These are phyloP conservation scores for Populus deltoides DNA, from an alignment of 345 rosid species.

Conservation along the genomic window DNA sequence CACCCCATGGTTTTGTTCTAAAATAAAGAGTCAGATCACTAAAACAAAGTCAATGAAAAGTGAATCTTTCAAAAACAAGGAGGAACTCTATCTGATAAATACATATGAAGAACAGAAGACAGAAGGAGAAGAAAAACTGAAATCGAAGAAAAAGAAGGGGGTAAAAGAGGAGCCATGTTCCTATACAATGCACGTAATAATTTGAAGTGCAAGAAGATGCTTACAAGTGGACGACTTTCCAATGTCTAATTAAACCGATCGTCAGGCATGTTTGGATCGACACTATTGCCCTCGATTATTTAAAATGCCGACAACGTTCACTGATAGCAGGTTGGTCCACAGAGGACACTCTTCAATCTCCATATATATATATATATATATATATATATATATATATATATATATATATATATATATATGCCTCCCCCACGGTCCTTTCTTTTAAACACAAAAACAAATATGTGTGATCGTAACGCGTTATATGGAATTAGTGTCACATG, in stretches of 20 bases:
- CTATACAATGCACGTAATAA: too few relatives aligned
- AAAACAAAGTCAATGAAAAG: neutral
- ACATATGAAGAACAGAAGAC: neutral
- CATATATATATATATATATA: neutral
- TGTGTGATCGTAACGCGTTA: neutral
- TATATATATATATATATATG: too few relatives aligned
- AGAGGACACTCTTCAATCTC: slow-evolving; percentile 15
- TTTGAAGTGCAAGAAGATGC: too few relatives aligned
- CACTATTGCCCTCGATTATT: neutral
- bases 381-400: neutral
- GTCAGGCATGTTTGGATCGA: neutral
- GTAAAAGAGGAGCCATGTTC: neutral
- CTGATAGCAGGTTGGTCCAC: slow-evolving; percentile 27
- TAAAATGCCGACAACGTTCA: slow-evolving; percentile 32
- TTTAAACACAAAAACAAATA: too few relatives aligned
- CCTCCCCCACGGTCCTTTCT: too few relatives aligned
- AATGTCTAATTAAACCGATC: neutral
- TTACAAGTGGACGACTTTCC: too few relatives aligned
- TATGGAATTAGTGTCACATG: slow-evolving; percentile 13
- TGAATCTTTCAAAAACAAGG: neutral
- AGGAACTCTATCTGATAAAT: neutral
- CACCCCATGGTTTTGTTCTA: neutral
- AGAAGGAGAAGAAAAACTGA: neutral
- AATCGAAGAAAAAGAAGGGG: neutral
- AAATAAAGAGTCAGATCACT: neutral